Base-by-base conservation (phyloP, 1,139 yeast species). In the Scheffersomyces titani region DNA sequence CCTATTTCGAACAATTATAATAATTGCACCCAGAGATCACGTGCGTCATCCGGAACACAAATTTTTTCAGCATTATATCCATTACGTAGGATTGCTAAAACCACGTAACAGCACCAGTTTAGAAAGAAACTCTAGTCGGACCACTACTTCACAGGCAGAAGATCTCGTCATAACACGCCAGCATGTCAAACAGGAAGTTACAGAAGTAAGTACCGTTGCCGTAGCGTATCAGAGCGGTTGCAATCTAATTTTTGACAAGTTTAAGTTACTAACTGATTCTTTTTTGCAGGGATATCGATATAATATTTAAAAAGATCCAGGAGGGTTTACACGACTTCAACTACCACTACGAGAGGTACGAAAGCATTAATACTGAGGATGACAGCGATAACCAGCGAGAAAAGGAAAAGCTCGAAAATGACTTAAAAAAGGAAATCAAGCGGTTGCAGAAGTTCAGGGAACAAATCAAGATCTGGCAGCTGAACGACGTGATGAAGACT, bases 271-370 rank as follows among this genome's bases (percentile, higher is more conserved):
- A 30, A 30, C 40, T 16, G 40, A 30, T 30, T 55, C 62, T 5
- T 18, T 22, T 16, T 19, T 16, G 40, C 50, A 67, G 70, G 56
- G 73, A 70, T 54, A 70, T 70, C 44, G 73, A 70, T 55, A 67
- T 70, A 54, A 64, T 69, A 54, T 70, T 70, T 62, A 70, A 70
- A 53, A 70, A 70, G 55, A 69, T 70, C 53, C 70, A 68, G 54
- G 73, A 70, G 49, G 73, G 73, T 16, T 66, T 69, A 57, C 71
- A 70, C 61, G 71, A 68, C 55, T 70, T 70, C 63, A 77, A 80
- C 61, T 80, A 80, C 60, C 80, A 80, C 62, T 78, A 75, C 61
- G 77, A 78, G 45, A 70, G 84, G 52, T 81, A 78, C 56, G 82
- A 78, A 61, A 64, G 67, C 52, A 62, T 64, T 54, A 63, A 64